These are phyloP conservation scores for Hymenoscyphus fraxineus DNA, from an alignment of 2,329 filamentous ascomycete species.

Conservation along the genomic window DNA sequence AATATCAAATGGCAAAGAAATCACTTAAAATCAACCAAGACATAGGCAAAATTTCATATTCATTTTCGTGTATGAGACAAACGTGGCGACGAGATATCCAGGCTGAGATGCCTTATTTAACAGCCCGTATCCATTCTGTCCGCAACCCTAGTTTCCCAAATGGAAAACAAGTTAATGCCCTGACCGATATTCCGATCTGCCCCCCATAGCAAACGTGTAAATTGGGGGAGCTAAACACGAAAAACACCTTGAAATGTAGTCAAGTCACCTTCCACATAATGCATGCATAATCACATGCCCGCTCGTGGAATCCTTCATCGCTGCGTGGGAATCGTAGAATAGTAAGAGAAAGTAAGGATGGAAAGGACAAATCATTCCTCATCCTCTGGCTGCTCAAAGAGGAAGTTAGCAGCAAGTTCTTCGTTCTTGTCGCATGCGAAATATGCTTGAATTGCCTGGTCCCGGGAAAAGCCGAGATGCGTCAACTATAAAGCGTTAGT, in stretches of 20 bases:
- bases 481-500: slow-evolving; percentile 60
- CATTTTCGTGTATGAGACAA: slow-evolving; percentile 9
- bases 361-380: slow-evolving; percentile 46
- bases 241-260: slow-evolving; percentile 3
- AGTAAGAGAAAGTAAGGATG: slow-evolving; percentile 13
- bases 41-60: not conserved
- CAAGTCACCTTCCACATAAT: slow-evolving; percentile 3
- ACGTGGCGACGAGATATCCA: slow-evolving; percentile 15
- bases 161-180: slow-evolving; percentile 3
- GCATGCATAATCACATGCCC: not conserved
- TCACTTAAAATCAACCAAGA: not conserved
- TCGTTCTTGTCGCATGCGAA: slow-evolving; percentile 99
- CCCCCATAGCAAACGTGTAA: not conserved
- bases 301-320: slow-evolving; percentile 5
- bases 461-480: slow-evolving; percentile 86
- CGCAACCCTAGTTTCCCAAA: slow-evolving; percentile 11
- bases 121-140: slow-evolving; percentile 10
- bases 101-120: slow-evolving; percentile 13
- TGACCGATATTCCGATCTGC: not conserved
- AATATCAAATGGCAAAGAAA: not conserved
- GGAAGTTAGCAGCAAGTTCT: slow-evolving; percentile 94
- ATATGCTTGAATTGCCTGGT: slow-evolving; percentile 95
- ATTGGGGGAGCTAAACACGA: not conserved
- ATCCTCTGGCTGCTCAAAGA: slow-evolving; percentile 95
- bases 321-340: slow-evolving; percentile 10